Evolutionary conservation across 768 basidiomycete species (phyloP).

Genomic region (Guyanaporus albipodus): DNA sequence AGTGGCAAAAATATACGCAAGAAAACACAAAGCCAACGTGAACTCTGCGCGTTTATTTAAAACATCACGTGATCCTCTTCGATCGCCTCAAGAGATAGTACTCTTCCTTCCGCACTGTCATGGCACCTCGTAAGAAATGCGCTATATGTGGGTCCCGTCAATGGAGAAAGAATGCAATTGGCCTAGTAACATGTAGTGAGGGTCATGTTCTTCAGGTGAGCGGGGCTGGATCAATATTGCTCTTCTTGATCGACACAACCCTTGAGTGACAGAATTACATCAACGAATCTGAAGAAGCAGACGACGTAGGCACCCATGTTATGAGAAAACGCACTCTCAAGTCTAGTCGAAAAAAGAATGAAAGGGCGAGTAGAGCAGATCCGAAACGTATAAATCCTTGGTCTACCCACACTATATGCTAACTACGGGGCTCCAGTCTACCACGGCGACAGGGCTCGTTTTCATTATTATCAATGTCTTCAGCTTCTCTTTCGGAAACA

Average conservation of each 20-base stretch:
- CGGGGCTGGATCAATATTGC: neutral
- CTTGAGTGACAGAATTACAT: conserved; percentile 61
- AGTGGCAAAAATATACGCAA: neutral
- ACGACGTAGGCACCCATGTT: conserved; percentile 56
- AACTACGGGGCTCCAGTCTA: conserved; percentile 54
- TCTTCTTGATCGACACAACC: neutral
- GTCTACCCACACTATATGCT: neutral
- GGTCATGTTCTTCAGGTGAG: conserved; percentile 86
- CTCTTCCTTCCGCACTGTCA: neutral
- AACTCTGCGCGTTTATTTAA: neutral
- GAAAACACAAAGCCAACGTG: neutral
- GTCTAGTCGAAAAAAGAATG: conserved; percentile 50
- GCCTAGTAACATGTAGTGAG: conserved; percentile 82
- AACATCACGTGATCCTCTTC: conserved; percentile 16
- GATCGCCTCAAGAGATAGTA: no score
- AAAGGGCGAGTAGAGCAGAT: conserved; percentile 48
- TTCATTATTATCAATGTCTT: conserved; percentile 78
- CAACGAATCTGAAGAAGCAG: conserved; percentile 72
- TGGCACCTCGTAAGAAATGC: conserved; percentile 67
- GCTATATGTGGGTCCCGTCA: conserved; percentile 76
- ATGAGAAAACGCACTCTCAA: conserved; percentile 67
- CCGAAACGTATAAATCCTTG: conserved; percentile 46
- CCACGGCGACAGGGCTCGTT: conserved; percentile 74
- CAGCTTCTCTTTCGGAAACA: conserved; percentile 82
- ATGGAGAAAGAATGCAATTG: conserved; percentile 86